phyloP scores from a whole-genome alignment of 2,329 filamentous ascomycete species.

The Cladosporium sp. region DNA sequence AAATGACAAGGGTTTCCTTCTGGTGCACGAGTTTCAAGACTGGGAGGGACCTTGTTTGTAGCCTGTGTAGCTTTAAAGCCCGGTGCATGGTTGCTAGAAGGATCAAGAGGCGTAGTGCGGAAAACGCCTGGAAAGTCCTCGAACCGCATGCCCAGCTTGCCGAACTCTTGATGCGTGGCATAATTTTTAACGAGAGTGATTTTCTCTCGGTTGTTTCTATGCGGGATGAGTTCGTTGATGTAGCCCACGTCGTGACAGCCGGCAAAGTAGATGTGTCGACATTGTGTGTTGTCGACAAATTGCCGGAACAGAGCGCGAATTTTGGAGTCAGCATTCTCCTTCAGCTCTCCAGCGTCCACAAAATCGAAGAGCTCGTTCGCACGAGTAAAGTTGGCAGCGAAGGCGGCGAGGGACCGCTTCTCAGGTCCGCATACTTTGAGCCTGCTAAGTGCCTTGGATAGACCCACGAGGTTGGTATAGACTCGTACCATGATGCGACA shows the following conservation, averaged over 20 bases:
- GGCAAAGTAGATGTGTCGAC: constrained; percentile 62
- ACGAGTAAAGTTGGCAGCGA: constrained; percentile 54
- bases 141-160: constrained; percentile 47
- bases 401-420: constrained; percentile 53
- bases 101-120: constrained; percentile 37
- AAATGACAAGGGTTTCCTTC: constrained; percentile 20
- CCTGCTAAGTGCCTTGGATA: constrained; percentile 45
- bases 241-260: constrained; percentile 60
- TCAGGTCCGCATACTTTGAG: constrained; percentile 50
- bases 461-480: constrained; percentile 44
- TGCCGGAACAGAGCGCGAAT: constrained; percentile 50
- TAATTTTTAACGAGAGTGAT: constrained; percentile 55
- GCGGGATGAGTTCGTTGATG: constrained; percentile 51
- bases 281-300: constrained; percentile 56
- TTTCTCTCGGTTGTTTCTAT: constrained; percentile 42
- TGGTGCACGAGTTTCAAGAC: constrained; percentile 1
- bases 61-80: constrained; percentile 2
- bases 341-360: constrained; percentile 57
- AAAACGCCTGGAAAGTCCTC: constrained; percentile 53
- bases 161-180: constrained; percentile 51
- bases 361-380: constrained; percentile 58
- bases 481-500: constrained; percentile 49
- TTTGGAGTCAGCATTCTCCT: constrained; percentile 59
- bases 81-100: background rate
- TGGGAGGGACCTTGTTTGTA: background rate